Evolutionary conservation across 208 protist species (phyloP).

Genomic region (Strigomonas oncopelti): DNA sequence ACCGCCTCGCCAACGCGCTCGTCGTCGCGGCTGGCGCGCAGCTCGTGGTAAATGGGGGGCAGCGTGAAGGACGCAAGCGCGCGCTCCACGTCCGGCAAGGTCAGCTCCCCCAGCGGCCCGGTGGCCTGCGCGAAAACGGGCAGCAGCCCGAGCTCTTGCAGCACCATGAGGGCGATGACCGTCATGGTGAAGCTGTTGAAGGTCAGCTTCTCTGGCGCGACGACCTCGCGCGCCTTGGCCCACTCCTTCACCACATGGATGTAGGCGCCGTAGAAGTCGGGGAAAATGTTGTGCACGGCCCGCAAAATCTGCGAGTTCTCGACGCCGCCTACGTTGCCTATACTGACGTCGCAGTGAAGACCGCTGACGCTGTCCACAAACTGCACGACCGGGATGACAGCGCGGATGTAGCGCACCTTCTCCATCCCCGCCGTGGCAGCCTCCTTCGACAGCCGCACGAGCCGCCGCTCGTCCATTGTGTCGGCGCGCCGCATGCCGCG

Average conservation of each 20-base stretch:
- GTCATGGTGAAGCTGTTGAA: slow-evolving; percentile 91
- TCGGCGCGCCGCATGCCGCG: slow-evolving; percentile 52
- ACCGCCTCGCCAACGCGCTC: slow-evolving; percentile 83
- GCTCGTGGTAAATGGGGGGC: slow-evolving; percentile 68
- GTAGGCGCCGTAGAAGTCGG: slow-evolving; percentile 84
- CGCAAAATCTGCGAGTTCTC: slow-evolving; percentile 83
- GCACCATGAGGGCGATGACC: slow-evolving; percentile 86
- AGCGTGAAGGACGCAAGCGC: slow-evolving; percentile 48
- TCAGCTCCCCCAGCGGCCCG: slow-evolving; percentile 73
- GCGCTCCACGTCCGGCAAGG: slow-evolving; percentile 45
- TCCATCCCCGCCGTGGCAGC: slow-evolving; percentile 77
- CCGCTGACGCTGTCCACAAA: slow-evolving; percentile 71
- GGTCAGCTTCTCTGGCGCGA: slow-evolving; percentile 72
- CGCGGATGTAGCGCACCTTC: slow-evolving; percentile 69
- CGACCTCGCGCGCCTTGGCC: slow-evolving; percentile 78
- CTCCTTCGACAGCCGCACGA: slow-evolving; percentile 74
- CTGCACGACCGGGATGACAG: slow-evolving; percentile 82
- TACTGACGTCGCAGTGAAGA: slow-evolving; percentile 82
- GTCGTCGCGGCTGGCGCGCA: slow-evolving; percentile 63
- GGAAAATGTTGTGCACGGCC: slow-evolving; percentile 60
- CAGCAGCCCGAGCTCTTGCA: slow-evolving; percentile 85
- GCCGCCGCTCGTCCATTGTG: slow-evolving; percentile 64
- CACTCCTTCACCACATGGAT: slow-evolving; percentile 86
- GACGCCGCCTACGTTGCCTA: slow-evolving; percentile 85
- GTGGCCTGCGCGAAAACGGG: slow-evolving; percentile 67